Evolutionary conservation across 192 early-diverging fungal species (phyloP), one percentile per base, ranked within the genome.

Genomic region (Glomus cerebriforme): DNA sequence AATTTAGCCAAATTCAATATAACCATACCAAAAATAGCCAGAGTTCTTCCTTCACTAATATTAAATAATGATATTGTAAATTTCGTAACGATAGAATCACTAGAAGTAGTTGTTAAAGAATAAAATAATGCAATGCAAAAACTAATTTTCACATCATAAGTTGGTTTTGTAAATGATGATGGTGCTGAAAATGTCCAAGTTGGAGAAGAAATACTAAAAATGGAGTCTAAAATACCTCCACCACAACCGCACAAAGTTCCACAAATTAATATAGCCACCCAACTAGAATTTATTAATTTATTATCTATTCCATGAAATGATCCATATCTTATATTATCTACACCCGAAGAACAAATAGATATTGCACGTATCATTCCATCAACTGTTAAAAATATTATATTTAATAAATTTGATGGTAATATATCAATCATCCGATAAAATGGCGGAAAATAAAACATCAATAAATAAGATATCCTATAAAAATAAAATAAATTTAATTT

Each of bases 161-260:
- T 75, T 59, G 73, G 73, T 37, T 75, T n/a, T 13, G 60, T 22
- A 37, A 75, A 43, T n/a, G 37, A 22, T 59, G 49, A 10, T 31
- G 73, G 73, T 17, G 58, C 60, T 8, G 31, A 19, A 26, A 75
- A 75, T 37, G 54, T 24, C 73, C 73, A 75, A n/a, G 5, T 37
- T 22, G 58, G 73, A 31, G 73, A 60, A 24, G 26, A 19, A 22
- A 75, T 5, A 22, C 31, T 24, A 75, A 75, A 75, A n/a, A 32
- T n/a, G 7, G 73, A 75, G 1, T n/a, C 54, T 31, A 24, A 34
- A 31, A 75, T 31, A 60, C 54, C 27, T 7, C 73, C 73, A 35
- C 54, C 73, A 26, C 54, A 75, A 27, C 73, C 73, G 60, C 54
- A 59, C 39, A 75, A 75, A 34, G 29, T 75, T 75, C 73, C 73